phyloP scores from a whole-genome alignment of 805 yeast species.

The Candida silvatica region DNA sequence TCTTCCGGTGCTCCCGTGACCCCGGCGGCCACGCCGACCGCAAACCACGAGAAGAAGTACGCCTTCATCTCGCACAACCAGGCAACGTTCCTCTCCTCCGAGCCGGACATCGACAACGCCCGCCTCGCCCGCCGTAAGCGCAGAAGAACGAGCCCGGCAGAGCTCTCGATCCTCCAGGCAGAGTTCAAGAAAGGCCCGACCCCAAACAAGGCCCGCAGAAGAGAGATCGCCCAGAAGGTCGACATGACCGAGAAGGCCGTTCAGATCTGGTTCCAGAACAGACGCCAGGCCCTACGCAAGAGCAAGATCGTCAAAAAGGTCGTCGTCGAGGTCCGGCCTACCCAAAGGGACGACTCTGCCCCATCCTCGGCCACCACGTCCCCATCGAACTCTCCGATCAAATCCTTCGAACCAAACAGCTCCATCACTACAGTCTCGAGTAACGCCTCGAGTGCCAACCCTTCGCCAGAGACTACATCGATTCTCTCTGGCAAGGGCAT shows the following conservation, averaged over 20 bases:
- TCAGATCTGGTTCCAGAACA: slow-evolving; percentile 98
- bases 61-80: slow-evolving; percentile 95
- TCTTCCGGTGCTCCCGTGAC: background rate
- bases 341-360: slow-evolving; percentile 17
- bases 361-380: slow-evolving; percentile 2
- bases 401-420: background rate
- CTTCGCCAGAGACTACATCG: background rate
- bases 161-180: slow-evolving; percentile 68
- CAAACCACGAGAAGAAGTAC: slow-evolving; percentile 31
- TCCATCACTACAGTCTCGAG: background rate
- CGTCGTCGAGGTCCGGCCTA: slow-evolving; percentile 18
- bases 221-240: slow-evolving; percentile 70
- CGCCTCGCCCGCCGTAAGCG: slow-evolving; percentile 90
- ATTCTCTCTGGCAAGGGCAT: background rate
- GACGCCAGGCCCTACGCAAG: slow-evolving; percentile 73
- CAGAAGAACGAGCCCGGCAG: slow-evolving; percentile 89
- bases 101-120: slow-evolving; percentile 83
- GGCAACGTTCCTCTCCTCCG: slow-evolving; percentile 74
- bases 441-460: background rate
- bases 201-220: slow-evolving; percentile 71
- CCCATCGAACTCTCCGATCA: slow-evolving; percentile 4
- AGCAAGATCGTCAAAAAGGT: slow-evolving; percentile 22
- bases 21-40: background rate
- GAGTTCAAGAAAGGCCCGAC: slow-evolving; percentile 74
- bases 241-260: slow-evolving; percentile 97